Conservation (phyloP, 768 basidiomycete species). For the Punctularia strigosozonata region DNA sequence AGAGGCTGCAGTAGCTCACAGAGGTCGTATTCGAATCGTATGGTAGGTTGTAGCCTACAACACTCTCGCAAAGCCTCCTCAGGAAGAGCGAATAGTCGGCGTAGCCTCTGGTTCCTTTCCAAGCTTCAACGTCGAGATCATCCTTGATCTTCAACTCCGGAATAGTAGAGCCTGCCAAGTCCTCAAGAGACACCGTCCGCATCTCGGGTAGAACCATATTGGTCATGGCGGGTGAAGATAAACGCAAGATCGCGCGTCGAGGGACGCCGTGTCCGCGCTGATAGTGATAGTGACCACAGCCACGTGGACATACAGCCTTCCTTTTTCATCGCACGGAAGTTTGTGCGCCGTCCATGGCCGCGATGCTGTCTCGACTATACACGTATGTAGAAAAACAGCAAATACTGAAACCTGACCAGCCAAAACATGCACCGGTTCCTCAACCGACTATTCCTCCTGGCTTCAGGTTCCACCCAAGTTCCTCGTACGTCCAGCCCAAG, state of each 20-base stretch:
- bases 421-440: slow-evolving; percentile 2
- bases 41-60: slow-evolving; percentile 53
- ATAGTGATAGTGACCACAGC: background rate
- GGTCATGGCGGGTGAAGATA: slow-evolving; percentile 2
- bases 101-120: slow-evolving; percentile 65
- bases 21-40: slow-evolving; percentile 15
- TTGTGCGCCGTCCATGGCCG: background rate
- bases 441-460: background rate
- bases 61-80: slow-evolving; percentile 63
- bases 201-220: slow-evolving; percentile 4
- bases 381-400: background rate
- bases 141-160: slow-evolving; percentile 51
- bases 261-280: slow-evolving; percentile 5
- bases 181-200: slow-evolving; percentile 5
- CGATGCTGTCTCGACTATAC: background rate
- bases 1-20: slow-evolving; percentile 10
- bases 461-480: slow-evolving; percentile 4
- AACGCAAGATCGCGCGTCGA: background rate
- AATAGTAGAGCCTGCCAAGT: too few relatives aligned
- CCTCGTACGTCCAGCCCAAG: slow-evolving; percentile 3
- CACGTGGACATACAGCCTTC: background rate
- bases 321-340: slow-evolving; percentile 1
- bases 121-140: slow-evolving; percentile 64
- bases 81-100: slow-evolving; percentile 66
- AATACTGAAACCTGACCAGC: background rate